Base-by-base conservation (phyloP, 2,329 filamentous ascomycete species). In the Phoma herbarum region DNA sequence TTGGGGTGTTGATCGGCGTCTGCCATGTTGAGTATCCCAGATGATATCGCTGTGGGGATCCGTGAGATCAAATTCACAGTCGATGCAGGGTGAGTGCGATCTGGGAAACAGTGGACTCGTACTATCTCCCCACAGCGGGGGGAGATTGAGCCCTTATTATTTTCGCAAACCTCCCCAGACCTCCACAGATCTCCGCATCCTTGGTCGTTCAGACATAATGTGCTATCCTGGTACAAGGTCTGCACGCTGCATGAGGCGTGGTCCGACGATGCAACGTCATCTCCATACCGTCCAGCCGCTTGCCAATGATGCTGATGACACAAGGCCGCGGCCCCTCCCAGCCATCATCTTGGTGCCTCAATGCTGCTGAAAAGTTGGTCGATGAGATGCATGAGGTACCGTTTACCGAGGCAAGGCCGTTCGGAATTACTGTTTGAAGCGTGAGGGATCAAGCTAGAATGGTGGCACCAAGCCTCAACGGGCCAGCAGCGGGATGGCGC, bases 1-100 rank as follows among this genome's bases (percentile, higher is more conserved):
- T 49, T 60, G 31, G 72, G 72, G 57, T 67, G 63, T 28, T 60
- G 52, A 60, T 26, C 28, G 4, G 53, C 49, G 25, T 65, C 62
- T 20, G 61, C 42, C 65, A 67, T 67, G 12, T 25, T 59, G 49
- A 45, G 3, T 35, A 20, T 14, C 10, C 22, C 20, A 25, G 22
- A 25, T 14, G n/a, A 39, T 14, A 4, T 28, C 39, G 4, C 22
- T 35, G 12, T 12, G 29, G 22, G 18, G 3, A 12, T 6, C 8
- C 22, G 20, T 25, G 14, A 22, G 20, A 1, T 14, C 8, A 11
- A n/a, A 11, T 41, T 3, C 6, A 43, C 28, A 26, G 11, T 42
- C 12, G 8, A 43, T 35, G 43, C 11, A 16, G 5, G 14, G 10
- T 20, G 23, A 18, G 22, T 11, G 14, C 9, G 22, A 41, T 44